Conservation (phyloP, 768 basidiomycete species). For the Amanita molliuscula region DNA sequence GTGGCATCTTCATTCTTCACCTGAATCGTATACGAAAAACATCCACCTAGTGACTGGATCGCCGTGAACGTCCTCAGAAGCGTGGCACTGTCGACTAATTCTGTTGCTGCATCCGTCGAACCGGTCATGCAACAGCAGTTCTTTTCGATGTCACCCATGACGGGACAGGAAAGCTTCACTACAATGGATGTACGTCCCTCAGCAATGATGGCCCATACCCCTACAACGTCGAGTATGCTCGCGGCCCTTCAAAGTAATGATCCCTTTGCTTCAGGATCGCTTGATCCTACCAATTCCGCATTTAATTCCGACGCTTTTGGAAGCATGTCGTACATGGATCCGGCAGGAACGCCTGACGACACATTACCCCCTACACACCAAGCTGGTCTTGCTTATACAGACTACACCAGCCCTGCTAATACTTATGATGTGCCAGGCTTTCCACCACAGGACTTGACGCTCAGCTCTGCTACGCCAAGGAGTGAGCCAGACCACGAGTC, state of each 20-base stretch:
- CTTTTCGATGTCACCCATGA: conserved; percentile 82
- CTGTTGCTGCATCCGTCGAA: conserved; percentile 85
- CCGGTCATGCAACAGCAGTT: conserved; percentile 88
- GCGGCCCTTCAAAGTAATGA: conserved; percentile 71
- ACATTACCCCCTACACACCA: conserved; percentile 46
- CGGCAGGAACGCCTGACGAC: conserved; percentile 55
- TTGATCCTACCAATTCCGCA: conserved; percentile 51
- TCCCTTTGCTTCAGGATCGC: conserved; percentile 50
- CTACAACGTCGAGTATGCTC: conserved; percentile 86
- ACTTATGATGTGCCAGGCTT: conserved; percentile 67
- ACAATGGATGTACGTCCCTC: conserved; percentile 51
- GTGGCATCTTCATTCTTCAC: conserved; percentile 20
- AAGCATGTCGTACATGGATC: conserved; percentile 69
- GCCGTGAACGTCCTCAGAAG: conserved; percentile 80
- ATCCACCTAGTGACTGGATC: conserved; percentile 71
- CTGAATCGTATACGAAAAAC: conserved; percentile 10
- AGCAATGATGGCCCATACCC: conserved; percentile 66
- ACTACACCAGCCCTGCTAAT: conserved; percentile 51
- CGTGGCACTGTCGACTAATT: conserved; percentile 84
- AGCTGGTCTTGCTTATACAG: conserved; percentile 58
- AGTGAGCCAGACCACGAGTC: conserved; percentile 55
- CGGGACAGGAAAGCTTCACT: conserved; percentile 72
- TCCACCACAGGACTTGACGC: conserved; percentile 53
- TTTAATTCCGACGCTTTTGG: conserved; percentile 65
- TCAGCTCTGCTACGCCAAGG: conserved; percentile 39